Conservation (phyloP, 345 rosid species). For the Trapa incisa region DNA sequence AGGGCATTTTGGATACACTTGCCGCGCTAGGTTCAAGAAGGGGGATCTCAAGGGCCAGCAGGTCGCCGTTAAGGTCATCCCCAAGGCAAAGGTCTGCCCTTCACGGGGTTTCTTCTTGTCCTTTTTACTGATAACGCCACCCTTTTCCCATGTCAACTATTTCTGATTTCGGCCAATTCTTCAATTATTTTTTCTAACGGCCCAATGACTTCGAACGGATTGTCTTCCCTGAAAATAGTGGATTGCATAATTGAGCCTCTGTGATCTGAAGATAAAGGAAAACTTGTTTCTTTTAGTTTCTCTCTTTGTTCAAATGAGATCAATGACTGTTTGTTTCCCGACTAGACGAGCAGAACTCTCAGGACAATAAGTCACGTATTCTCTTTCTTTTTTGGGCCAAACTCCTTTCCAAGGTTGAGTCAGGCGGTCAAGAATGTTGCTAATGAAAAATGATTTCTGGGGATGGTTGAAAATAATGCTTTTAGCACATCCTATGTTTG, state of each 20-base stretch:
- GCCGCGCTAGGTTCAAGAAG: slow-evolving; percentile 81
- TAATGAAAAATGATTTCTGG: neutral
- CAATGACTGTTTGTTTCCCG: neutral
- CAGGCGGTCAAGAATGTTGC: too few relatives aligned
- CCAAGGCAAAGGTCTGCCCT: slow-evolving; percentile 64
- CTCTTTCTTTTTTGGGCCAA: too few relatives aligned
- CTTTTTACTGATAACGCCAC: neutral
- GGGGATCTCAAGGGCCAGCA: slow-evolving; percentile 74
- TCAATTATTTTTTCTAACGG: neutral
- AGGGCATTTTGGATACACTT: slow-evolving; percentile 97
- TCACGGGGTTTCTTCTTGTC: neutral
- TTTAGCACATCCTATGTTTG: neutral
- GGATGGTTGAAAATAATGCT: neutral
- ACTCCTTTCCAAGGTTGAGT: neutral
- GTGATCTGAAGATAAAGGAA: neutral
- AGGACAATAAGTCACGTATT: neutral
- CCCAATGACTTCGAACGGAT: neutral
- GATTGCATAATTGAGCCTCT: too few relatives aligned
- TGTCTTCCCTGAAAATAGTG: neutral
- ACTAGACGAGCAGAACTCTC: neutral
- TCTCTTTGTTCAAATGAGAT: neutral
- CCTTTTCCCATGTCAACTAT: too few relatives aligned
- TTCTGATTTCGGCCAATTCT: too few relatives aligned
- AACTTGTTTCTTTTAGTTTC: neutral
- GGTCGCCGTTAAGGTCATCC: slow-evolving; percentile 92